Evolutionary conservation across 805 yeast species (phyloP), one percentile per base, ranked within the genome.

Genomic region (Wickerhamomyces pijperi): DNA sequence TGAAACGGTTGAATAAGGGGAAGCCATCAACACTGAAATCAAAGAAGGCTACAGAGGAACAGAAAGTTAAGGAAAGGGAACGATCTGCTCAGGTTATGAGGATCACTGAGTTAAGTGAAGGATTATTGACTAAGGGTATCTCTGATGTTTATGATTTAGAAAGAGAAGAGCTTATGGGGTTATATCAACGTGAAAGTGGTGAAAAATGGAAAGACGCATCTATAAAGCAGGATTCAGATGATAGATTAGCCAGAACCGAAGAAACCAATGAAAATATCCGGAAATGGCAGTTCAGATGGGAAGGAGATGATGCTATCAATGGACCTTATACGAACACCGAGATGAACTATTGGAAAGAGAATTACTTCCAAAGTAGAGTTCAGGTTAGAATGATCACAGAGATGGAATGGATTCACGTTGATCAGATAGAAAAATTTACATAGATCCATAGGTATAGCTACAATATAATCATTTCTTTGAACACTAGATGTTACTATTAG

Each of bases 161-260:
- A 6, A 58, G 72, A 42, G 88, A 81, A 47, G 76, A 75, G 51
- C 54, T 80, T 31, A 61, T 65, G 53, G 48, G 80, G 38, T 52
- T 52, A 34, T 72, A 63, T 45, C 55, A 57, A 35, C 52, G 55
- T 19, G 65, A 65, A 36, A 59, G 76, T 0, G 80, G 80, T 0
- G 47, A 53, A 17, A 51, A 54, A 8, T 57, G 53, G 39, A 43
- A 46, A 32, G 45, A 48, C 32, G n/a, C n/a, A n/a, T n/a, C n/a
- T n/a, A n/a, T n/a, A n/a, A n/a, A n/a, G n/a, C n/a, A n/a, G n/a
- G n/a, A n/a, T n/a, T n/a, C n/a, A n/a, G n/a, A n/a, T n/a, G n/a
- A n/a, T n/a, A n/a, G n/a, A n/a, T n/a, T n/a, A n/a, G n/a, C n/a
- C n/a, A n/a, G n/a, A n/a, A n/a, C n/a, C n/a, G n/a, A n/a, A n/a